Conservation (phyloP, 1,139 yeast genomes). For the Debaryomyces nepalensis region DNA sequence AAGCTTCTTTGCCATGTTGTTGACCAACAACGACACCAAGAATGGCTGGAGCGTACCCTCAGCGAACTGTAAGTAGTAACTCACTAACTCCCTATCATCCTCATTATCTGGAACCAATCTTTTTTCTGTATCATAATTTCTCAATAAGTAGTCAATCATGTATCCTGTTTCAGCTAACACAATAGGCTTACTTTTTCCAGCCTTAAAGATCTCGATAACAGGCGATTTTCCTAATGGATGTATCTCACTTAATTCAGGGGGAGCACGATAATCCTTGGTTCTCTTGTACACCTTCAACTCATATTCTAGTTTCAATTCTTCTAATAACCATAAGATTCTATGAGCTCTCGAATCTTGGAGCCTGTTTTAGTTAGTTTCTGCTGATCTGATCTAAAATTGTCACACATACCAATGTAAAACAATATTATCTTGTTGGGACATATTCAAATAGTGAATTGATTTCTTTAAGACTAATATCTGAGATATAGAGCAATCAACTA, state of each 20-base stretch:
- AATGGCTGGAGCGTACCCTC: constrained; percentile 45
- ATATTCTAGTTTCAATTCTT: constrained; percentile 39
- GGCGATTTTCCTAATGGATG: constrained; percentile 52
- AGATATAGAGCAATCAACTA: too few relatives aligned
- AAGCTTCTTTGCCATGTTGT: constrained; percentile 27
- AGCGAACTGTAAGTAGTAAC: constrained; percentile 43
- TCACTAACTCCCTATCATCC: constrained; percentile 33
- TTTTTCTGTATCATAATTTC: constrained; percentile 33
- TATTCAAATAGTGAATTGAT: background rate
- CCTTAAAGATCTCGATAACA: constrained; percentile 37
- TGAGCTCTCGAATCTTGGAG: constrained; percentile 45
- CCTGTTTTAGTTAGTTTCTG: constrained; percentile 24
- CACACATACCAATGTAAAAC: constrained; percentile 29
- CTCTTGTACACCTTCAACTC: constrained; percentile 40
- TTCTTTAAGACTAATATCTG: background rate
- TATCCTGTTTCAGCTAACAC: constrained; percentile 46
- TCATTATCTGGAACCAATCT: constrained; percentile 31
- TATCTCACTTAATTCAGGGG: constrained; percentile 36
- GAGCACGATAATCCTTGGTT: constrained; percentile 36
- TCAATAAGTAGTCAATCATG: constrained; percentile 37
- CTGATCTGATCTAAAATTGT: background rate
- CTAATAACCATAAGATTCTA: constrained; percentile 45
- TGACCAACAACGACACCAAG: constrained; percentile 38
- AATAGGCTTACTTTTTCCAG: constrained; percentile 22
- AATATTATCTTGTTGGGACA: constrained; percentile 17